Evolutionary conservation across 2,329 filamentous ascomycete genomes (phyloP), one percentile per base, ranked within the genome.

Genomic region (Penicillium sp.): DNA sequence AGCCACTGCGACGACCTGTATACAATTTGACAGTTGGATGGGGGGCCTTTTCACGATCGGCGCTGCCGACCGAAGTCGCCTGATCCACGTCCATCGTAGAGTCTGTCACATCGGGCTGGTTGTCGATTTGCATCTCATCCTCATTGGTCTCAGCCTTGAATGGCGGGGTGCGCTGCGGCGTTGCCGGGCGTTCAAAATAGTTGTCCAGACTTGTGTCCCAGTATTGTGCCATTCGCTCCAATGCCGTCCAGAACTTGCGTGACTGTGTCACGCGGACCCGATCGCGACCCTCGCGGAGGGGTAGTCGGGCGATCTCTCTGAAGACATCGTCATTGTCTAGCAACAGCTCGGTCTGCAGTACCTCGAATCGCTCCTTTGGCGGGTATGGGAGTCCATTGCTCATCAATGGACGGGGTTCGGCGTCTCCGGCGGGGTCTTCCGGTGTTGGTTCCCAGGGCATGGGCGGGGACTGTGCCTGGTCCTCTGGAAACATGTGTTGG

Each of bases 171-270:
- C 53, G 59, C 47, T 66, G 61, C 11, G 69, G 67, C 0, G 63
- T 66, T 21, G 63, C 65, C 26, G 74, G 69, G 16, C 72, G 70
- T 53, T 79, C 75, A 56, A 78, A 79, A 67, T 86, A 86, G 29
- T 85, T 72, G 62, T 88, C 85, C 48, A 82, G 67, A 57, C 80
- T 85, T 39, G 76, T 77, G 66, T 88, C 85, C 85, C 85, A 88
- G 66, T 86, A 88, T 61, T 84, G 82, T 16, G 83, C 77, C 78
- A 88, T 78, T 35, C 79, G 80, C 62, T 87, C 83, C 52, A 88
- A 74, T 2, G 78, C 81, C 51, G 80, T 78, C 80, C 82, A 88
- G 69, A 88, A 88, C 55, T 83, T 85, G 52, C 85, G 77, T 57
- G 83, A 80, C 62, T 86, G 81, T 0, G 81, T 79, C 45, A 88